Percentiles rank a stretch among this genome's conserved stretches.
Conservation (phyloP, 306 rosid species). For the Malus asiatica region DNA sequence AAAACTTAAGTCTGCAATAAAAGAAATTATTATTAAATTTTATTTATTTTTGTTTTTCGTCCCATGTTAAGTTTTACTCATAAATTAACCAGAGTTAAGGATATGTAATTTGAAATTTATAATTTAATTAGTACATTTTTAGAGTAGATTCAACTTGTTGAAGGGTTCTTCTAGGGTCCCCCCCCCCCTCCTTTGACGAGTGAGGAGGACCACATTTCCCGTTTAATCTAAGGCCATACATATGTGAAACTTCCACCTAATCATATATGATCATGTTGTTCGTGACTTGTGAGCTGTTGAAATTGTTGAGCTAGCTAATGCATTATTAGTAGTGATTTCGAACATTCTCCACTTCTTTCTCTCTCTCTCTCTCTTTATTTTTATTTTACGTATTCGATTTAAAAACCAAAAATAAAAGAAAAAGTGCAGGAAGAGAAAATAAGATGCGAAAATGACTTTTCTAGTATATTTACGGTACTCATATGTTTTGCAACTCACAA, state of each 20-base stretch:
- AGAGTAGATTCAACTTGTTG: background rate
- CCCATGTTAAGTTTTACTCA: background rate
- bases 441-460: background rate
- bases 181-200: background rate
- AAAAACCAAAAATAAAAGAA: too few species aligned
- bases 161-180: constrained; percentile 11
- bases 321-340: background rate
- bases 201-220: constrained; percentile 13
- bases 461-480: too few species aligned
- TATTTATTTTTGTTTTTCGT: too few species aligned
- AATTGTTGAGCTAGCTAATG: background rate
- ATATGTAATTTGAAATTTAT: background rate
- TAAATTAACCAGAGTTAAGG: background rate
- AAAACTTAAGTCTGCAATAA: too few species aligned
- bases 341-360: background rate
- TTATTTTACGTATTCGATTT: too few species aligned
- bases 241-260: constrained; percentile 10
- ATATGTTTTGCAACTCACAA: too few species aligned
- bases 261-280: constrained; percentile 2
- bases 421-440: background rate
- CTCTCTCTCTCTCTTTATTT: too few species aligned
- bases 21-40: background rate
- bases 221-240: background rate
- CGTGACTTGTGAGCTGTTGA: background rate
- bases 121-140: background rate